Evolutionary conservation across 2,329 filamentous ascomycete species (phyloP).

Genomic region (Myriosclerotinia duriaeana): DNA sequence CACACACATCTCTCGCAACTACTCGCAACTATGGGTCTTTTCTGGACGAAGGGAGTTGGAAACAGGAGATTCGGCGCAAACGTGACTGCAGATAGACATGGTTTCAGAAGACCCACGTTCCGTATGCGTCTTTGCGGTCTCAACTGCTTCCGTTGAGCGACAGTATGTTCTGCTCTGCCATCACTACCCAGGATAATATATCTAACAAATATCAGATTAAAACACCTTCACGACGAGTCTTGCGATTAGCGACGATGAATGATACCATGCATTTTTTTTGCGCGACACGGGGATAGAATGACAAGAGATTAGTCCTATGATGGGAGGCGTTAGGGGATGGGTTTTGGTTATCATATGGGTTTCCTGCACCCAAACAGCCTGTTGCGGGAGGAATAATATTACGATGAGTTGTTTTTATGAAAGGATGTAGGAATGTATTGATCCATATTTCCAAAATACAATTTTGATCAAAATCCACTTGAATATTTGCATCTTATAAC

Average conservation of each 20-base stretch:
- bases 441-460: not conserved
- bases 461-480: not conserved
- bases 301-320: not conserved
- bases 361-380: not conserved
- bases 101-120: conserved; percentile 9
- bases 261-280: conserved; percentile 6
- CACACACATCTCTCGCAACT: not conserved
- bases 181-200: not conserved
- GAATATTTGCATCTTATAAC: not conserved
- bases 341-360: conserved; percentile 2
- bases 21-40: conserved; percentile 11
- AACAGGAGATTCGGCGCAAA: conserved; percentile 17
- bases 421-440: not conserved
- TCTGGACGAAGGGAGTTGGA: conserved; percentile 18
- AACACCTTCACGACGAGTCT: not conserved
- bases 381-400: not conserved
- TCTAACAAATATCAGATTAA: conserved; percentile 2
- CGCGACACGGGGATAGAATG: not conserved
- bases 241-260: not conserved
- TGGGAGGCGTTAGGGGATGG: not conserved
- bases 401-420: not conserved
- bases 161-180: not conserved
- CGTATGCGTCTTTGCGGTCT: conserved; percentile 19
- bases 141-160: conserved; percentile 15
- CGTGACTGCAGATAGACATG: conserved; percentile 17